Conservation (phyloP, 83 land plant species). For the Larix sibirica region DNA sequence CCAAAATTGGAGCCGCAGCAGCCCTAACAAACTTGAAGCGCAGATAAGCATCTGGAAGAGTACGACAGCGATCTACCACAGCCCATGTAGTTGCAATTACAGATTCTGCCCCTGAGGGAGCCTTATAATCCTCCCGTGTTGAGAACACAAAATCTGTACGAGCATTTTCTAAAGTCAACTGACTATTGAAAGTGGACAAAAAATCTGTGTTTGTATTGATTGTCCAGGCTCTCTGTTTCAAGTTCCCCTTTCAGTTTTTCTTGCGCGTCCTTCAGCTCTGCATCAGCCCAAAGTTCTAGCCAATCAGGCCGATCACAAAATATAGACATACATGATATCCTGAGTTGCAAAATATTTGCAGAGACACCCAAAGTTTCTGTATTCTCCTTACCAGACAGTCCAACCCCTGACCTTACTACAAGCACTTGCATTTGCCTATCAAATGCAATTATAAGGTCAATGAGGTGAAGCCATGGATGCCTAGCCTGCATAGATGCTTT, state of each 20-base stretch:
- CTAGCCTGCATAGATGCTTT: constrained; percentile 39
- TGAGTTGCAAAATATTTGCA: constrained; percentile 22
- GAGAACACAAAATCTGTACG: constrained; percentile 1
- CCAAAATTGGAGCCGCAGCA: constrained; percentile 58
- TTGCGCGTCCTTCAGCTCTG: constrained; percentile 72
- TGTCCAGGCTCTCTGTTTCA: constrained; percentile 54
- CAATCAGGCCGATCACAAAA: constrained; percentile 90
- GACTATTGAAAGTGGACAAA: constrained; percentile 19
- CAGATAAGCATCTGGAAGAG: constrained; percentile 55
- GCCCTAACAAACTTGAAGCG: constrained; percentile 62
- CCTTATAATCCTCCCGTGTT: constrained; percentile 49
- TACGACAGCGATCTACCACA: constrained; percentile 74
- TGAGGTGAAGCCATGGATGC: constrained; percentile 79
- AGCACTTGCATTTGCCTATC: constrained; percentile 73
- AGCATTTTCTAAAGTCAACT: not conserved
- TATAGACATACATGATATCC: constrained; percentile 46
- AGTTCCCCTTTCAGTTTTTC: constrained; percentile 59
- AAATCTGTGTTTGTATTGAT: constrained; percentile 18
- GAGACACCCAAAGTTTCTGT: constrained; percentile 49
- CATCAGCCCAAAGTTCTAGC: constrained; percentile 91
- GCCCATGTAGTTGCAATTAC: constrained; percentile 50
- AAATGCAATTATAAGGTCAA: constrained; percentile 84
- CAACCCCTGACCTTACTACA: constrained; percentile 46
- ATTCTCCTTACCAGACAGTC: constrained; percentile 38
- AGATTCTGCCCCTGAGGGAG: constrained; percentile 62